Evolutionary conservation across 495 filamentous ascomycete genomes (phyloP), one percentile per base, ranked within the genome.

Genomic region (Cudoniella acicularis): DNA sequence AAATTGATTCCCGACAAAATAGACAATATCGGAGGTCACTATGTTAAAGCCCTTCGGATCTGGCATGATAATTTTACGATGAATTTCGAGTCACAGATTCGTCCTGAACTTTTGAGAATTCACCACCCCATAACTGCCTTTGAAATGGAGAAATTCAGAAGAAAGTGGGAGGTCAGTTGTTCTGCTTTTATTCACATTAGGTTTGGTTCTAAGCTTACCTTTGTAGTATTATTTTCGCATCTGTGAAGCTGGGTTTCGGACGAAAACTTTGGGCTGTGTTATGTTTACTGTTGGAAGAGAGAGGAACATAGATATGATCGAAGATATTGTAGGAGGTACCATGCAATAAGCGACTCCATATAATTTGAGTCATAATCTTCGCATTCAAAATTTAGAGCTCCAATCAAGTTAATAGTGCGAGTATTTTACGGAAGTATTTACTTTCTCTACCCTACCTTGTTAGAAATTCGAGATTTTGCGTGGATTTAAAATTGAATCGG

Each of bases 11-110:
- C 89, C 10, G 82, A 88, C 49, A 76, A 72, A 17, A 69, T 88
- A 23, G 77, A 85, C 58, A 88, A 88, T 58, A 88, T 89, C 49
- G 87, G 86, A 9, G 83, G 82, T 13, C 85, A 89, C 62, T 90
- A 89, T 59, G 78, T 83, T 20, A 87, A 85, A 64, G 82, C 86
- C 11, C 68, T 89, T 59, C 72, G 83, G n/a, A 67, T 87, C 3
- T 89, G 86, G 85, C 74, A 73, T 42, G 80, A 90, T 60, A 78
- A 73, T 22, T 90, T 90, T 65, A 63, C 83, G 56, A 64, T 62
- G 10, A 84, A 81, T 26, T 89, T 88, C 64, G 78, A 85, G 16
- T 67, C 63, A 10, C 62, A 62, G 58, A 87, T 90, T 52, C 69
- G 73, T 30, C 78, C 79, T 23, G 81, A 83, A 11, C 67, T 87